phyloP scores from a whole-genome alignment of 768 basidiomycete genomes.

The Amanita inopinata region DNA sequence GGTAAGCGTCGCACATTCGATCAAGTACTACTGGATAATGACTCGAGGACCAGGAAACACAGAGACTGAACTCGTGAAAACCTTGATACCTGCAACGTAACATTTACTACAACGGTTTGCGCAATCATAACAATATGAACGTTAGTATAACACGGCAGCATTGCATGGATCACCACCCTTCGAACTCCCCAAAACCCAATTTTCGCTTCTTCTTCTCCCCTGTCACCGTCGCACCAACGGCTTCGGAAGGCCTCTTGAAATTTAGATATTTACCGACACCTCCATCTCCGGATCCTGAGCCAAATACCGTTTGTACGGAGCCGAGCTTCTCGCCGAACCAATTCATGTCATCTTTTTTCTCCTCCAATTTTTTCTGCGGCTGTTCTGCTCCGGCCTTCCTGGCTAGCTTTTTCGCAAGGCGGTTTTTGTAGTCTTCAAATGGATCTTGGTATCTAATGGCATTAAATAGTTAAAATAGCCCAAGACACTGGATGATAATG shows the following conservation, averaged over 20 bases:
- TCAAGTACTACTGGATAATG: background rate
- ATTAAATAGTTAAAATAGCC: constrained; percentile 4
- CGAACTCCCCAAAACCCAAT: constrained; percentile 87
- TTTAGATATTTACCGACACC: constrained; percentile 79
- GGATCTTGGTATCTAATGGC: constrained; percentile 78
- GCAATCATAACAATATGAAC: constrained; percentile 1
- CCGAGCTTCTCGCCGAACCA: constrained; percentile 90
- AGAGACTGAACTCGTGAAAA: background rate
- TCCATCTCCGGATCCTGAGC: constrained; percentile 24
- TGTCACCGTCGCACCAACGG: constrained; percentile 11
- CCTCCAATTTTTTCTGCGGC: constrained; percentile 25
- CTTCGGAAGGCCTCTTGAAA: constrained; percentile 35
- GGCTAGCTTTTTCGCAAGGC: constrained; percentile 71
- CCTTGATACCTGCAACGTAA: constrained; percentile 5
- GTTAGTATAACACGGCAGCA: constrained; percentile 6
- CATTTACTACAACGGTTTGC: no score
- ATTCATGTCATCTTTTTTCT: constrained; percentile 62
- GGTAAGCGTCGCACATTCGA: constrained; percentile 18
- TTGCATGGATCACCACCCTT: constrained; percentile 49
- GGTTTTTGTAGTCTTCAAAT: constrained; percentile 84
- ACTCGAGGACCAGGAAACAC: background rate
- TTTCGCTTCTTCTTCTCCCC: constrained; percentile 76
- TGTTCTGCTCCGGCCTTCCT: constrained; percentile 34
- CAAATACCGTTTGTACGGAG: constrained; percentile 22
- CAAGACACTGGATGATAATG: background rate